Base-by-base conservation (phyloP, 495 filamentous ascomycete genomes). In the Neurospora sp. region DNA sequence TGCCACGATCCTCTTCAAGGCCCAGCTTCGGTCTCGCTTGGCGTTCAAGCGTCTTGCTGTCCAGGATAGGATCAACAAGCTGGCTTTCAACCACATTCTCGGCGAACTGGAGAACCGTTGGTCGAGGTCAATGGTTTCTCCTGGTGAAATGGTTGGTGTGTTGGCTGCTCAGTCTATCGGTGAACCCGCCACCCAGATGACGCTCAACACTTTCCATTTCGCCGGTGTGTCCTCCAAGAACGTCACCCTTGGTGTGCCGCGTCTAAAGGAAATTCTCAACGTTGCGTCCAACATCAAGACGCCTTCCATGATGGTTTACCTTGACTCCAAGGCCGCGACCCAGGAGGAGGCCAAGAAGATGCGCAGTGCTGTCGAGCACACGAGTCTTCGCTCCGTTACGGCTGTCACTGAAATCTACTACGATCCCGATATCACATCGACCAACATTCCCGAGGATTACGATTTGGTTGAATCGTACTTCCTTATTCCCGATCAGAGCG, bases 141-240 rank as follows among this genome's bases (percentile, higher is more conserved):
- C 96, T 40, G 96, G 96, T 75, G 96, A 99, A 81, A 99, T 99
- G 96, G 96, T 98, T 71, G 96, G 96, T 80, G 96, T 98, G 40
- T 87, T 99, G 77, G 96, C 96, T 71, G 96, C 96, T 12, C 96
- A 99, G 83, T 98, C 94, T 37, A 98, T 99, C 81, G 96, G 96
- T 85, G 96, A 99, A 81, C 96, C 96, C 22, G 96, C 96, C 61
- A 99, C 96, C 2, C 96, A 99, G 84, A 99, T 99, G 96, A 99
- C 96, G 0, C 82, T 99, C 68, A 99, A 99, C 83, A 99, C 96
- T 38, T 99, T 99, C 90, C 96, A 99, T 87, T 98, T 99, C 83
- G 94, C 96, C 81, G 96, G 96, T 96, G 94, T 99, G 59, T 96
- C 96, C 2, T 97, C 96, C 31, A 99, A 99, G 90, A 99, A 98